These are phyloP conservation scores for Emericellopsis terricola DNA, from an alignment of 495 filamentous ascomycete genomes.

Conservation along the genomic window DNA sequence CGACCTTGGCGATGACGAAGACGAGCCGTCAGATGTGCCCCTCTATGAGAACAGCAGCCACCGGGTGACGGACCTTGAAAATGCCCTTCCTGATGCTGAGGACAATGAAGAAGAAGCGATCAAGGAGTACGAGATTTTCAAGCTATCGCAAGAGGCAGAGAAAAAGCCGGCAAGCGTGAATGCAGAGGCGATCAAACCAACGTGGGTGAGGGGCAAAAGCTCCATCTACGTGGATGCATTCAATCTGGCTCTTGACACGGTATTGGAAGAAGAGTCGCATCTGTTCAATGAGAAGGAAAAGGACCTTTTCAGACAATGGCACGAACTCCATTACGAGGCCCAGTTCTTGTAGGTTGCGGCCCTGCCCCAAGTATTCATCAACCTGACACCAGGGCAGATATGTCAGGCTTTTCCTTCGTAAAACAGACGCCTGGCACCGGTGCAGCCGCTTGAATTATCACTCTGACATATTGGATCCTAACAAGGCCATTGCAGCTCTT, in stretches of 20 bases:
- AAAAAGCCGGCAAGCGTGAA: too few relatives aligned
- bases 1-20: too few relatives aligned
- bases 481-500: conserved; percentile 42
- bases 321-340: conserved; percentile 57
- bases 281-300: conserved; percentile 71
- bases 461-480: conserved; percentile 62
- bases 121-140: conserved; percentile 54
- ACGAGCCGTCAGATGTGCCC: too few relatives aligned
- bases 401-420: conserved; percentile 84
- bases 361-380: too few relatives aligned
- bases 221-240: conserved; percentile 98
- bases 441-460: conserved; percentile 59
- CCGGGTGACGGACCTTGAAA: conserved; percentile 72
- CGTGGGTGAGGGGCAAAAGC: conserved; percentile 36
- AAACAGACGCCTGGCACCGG: conserved; percentile 89
- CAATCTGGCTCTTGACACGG: conserved; percentile 80
- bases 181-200: conserved; percentile 16
- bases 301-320: conserved; percentile 63
- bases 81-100: conserved; percentile 44
- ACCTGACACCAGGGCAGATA: too few relatives aligned
- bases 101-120: conserved; percentile 53
- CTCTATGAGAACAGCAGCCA: too few relatives aligned
- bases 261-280: conserved; percentile 75
- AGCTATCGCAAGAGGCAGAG: conserved; percentile 24
- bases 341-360: conserved; percentile 75